phyloP scores from a whole-genome alignment of 2,329 filamentous ascomycete genomes.

The Fusarium gaditjirri region DNA sequence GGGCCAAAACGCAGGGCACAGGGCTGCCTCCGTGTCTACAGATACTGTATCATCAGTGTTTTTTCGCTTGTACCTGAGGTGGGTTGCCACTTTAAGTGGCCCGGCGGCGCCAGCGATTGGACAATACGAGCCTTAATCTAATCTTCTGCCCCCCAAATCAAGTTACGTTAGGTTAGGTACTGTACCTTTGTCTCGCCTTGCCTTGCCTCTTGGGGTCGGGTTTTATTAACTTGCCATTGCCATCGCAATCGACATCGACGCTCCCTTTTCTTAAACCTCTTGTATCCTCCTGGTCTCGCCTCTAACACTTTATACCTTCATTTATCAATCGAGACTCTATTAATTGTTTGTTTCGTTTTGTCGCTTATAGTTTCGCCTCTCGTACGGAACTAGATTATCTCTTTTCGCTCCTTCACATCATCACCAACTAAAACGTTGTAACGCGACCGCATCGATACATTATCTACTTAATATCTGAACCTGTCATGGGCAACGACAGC shows the following conservation, averaged over 20 bases:
- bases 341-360: slow-evolving; percentile 27
- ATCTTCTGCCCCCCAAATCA: slow-evolving; percentile 28
- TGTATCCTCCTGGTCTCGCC: slow-evolving; percentile 20
- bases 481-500: slow-evolving; percentile 55
- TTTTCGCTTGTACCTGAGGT: slow-evolving; percentile 28
- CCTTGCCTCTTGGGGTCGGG: neutral
- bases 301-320: slow-evolving; percentile 21
- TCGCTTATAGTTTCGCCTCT: neutral
- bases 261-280: slow-evolving; percentile 35
- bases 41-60: slow-evolving; percentile 22
- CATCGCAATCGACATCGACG: slow-evolving; percentile 22
- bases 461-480: slow-evolving; percentile 11
- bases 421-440: slow-evolving; percentile 2
- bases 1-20: slow-evolving; percentile 1
- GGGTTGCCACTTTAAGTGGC: slow-evolving; percentile 28
- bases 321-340: slow-evolving; percentile 21
- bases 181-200: neutral
- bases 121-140: slow-evolving; percentile 36
- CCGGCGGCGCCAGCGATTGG: slow-evolving; percentile 34
- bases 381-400: slow-evolving; percentile 8
- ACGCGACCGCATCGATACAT: slow-evolving; percentile 23
- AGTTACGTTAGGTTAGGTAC: slow-evolving; percentile 1
- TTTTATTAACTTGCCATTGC: slow-evolving; percentile 36
- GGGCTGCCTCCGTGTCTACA: slow-evolving; percentile 19
- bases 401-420: slow-evolving; percentile 9